Percentiles rank a stretch among this genome's conserved stretches.
These are phyloP conservation scores for Zygosaccharomyces bisporus DNA, from an alignment of 805 yeast genomes.

Conservation along the genomic window DNA sequence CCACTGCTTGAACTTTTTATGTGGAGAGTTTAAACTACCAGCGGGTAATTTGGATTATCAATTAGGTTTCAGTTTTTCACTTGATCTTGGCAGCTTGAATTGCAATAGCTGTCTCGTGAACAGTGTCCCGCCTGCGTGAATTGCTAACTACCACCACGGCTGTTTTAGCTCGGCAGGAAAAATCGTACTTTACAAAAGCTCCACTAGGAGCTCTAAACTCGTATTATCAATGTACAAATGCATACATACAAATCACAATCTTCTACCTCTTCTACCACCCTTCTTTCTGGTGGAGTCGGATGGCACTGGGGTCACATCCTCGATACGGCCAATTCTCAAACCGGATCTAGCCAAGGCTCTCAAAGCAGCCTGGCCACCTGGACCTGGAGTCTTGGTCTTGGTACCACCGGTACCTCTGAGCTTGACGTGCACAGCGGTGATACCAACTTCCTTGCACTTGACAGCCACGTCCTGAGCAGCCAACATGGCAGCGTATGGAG, in stretches of 20 bases:
- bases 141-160: too few relatives aligned
- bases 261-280: constrained; percentile 99
- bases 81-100: too few relatives aligned
- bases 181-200: background rate
- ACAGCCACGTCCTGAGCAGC: constrained; percentile 99
- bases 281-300: constrained; percentile 99
- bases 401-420: constrained; percentile 99
- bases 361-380: constrained; percentile 99
- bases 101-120: too few relatives aligned
- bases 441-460: constrained; percentile 99
- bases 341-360: constrained; percentile 99
- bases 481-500: constrained; percentile 99
- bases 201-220: background rate
- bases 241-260: constrained; percentile 53
- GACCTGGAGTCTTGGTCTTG: constrained; percentile 99
- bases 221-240: constrained; percentile 6
- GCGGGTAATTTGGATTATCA: too few relatives aligned
- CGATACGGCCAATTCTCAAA: constrained; percentile 99
- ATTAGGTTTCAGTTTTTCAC: too few relatives aligned
- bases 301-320: constrained; percentile 99
- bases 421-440: constrained; percentile 98
- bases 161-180: background rate
- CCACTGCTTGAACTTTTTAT: too few relatives aligned
- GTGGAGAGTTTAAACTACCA: too few relatives aligned
- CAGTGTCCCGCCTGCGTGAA: background rate